Conservation (phyloP, 805 yeast genomes). For the Huiozyma sinensis region DNA sequence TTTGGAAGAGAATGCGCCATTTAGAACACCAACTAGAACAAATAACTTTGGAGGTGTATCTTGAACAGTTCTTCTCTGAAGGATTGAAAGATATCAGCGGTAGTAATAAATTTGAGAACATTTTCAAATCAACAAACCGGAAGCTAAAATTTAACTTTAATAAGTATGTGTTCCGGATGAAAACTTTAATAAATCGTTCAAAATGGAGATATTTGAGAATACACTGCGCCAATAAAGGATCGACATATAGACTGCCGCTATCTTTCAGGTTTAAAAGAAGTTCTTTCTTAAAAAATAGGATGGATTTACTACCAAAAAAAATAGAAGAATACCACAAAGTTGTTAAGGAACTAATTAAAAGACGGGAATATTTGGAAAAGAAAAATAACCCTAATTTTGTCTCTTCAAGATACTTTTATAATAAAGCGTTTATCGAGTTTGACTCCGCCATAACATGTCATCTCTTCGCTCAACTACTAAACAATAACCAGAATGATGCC, state of each 20-base stretch:
- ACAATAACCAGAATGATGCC: constrained; percentile 34
- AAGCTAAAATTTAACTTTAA: neutral
- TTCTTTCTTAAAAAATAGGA: constrained; percentile 1
- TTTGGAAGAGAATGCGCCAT: constrained; percentile 23
- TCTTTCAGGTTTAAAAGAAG: neutral
- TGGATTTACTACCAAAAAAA: constrained; percentile 9
- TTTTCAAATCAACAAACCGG: neutral
- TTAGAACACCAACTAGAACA: constrained; percentile 31
- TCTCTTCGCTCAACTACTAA: constrained; percentile 49
- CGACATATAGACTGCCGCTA: neutral
- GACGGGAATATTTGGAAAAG: constrained; percentile 3
- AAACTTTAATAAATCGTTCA: neutral
- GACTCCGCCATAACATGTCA: constrained; percentile 45
- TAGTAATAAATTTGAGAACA: constrained; percentile 2
- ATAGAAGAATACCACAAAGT: neutral
- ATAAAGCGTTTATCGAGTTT: constrained; percentile 55
- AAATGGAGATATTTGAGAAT: neutral
- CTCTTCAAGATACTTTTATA: constrained; percentile 7
- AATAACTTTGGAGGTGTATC: constrained; percentile 29
- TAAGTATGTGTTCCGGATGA: neutral
- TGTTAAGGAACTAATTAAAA: neutral
- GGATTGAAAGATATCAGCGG: neutral
- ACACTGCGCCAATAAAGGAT: neutral
- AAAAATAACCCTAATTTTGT: neutral
- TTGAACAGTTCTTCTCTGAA: constrained; percentile 14